Percentiles rank a stretch among this genome's conserved stretches.
These are phyloP conservation scores for Candida dendrica DNA, from an alignment of 805 yeast genomes.

Conservation along the genomic window DNA sequence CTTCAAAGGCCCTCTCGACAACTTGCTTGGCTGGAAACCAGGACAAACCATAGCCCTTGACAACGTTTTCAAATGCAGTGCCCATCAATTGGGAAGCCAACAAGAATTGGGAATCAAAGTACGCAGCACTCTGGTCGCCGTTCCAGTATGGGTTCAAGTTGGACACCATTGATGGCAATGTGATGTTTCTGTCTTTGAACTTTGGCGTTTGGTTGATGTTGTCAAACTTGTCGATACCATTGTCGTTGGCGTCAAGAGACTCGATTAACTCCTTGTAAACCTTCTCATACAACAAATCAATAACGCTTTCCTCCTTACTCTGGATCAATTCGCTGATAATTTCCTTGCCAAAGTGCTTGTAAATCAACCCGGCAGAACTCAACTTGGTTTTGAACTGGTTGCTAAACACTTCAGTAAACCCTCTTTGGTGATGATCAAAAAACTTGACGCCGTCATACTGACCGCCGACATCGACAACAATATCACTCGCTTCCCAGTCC, in stretches of 20 bases:
- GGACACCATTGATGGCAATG: slow-evolving; percentile 72
- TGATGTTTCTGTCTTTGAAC: slow-evolving; percentile 67
- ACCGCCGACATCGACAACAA: slow-evolving; percentile 93
- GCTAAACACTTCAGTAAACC: slow-evolving; percentile 69
- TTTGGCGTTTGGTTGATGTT: slow-evolving; percentile 43
- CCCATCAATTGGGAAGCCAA: slow-evolving; percentile 84
- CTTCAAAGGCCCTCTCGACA: slow-evolving; percentile 62
- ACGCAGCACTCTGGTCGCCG: slow-evolving; percentile 55
- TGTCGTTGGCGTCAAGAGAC: slow-evolving; percentile 92
- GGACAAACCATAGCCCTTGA: slow-evolving; percentile 67
- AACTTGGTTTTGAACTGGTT: slow-evolving; percentile 63
- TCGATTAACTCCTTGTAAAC: slow-evolving; percentile 86
- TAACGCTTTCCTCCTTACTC: slow-evolving; percentile 29
- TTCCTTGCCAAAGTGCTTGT: slow-evolving; percentile 76
- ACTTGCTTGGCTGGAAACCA: slow-evolving; percentile 87
- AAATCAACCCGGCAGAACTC: slow-evolving; percentile 89
- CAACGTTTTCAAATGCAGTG: slow-evolving; percentile 56
- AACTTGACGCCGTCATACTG: slow-evolving; percentile 78
- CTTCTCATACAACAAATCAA: slow-evolving; percentile 63
- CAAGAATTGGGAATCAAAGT: slow-evolving; percentile 57
- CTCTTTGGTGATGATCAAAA: slow-evolving; percentile 97
- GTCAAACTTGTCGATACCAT: slow-evolving; percentile 74
- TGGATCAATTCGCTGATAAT: slow-evolving; percentile 49
- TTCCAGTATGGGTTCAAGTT: slow-evolving; percentile 85
- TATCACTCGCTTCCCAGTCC: slow-evolving; percentile 80